phyloP scores from a whole-genome alignment of 1,284 basidiomycete genomes.

The Prillingera fragicola region DNA sequence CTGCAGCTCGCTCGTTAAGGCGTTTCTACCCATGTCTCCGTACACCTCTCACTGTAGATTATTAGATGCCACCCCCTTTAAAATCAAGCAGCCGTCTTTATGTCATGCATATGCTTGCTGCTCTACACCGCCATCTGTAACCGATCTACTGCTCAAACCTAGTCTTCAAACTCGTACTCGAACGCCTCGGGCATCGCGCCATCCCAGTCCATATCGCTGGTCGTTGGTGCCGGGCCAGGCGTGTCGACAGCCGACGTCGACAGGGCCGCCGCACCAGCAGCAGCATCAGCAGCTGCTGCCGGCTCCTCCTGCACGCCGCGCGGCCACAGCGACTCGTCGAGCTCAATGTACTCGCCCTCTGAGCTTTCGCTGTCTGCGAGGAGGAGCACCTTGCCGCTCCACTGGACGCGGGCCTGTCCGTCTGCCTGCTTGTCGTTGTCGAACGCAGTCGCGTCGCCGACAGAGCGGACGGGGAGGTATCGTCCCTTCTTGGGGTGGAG shows the following conservation, averaged over 20 bases:
- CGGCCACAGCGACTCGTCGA: slow-evolving; percentile 51
- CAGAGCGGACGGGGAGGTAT: slow-evolving; percentile 15
- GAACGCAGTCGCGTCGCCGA: slow-evolving; percentile 16
- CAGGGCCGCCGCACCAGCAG: slow-evolving; percentile 26
- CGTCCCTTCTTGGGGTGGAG: slow-evolving; percentile 15
- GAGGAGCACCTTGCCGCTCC: slow-evolving; percentile 69
- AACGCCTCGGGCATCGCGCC: slow-evolving; percentile 63
- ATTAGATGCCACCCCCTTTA: no score
- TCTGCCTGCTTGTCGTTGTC: slow-evolving; percentile 15
- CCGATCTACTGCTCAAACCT: no score
- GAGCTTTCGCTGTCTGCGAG: slow-evolving; percentile 56
- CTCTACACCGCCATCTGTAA: no score
- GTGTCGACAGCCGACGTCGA: slow-evolving; percentile 37
- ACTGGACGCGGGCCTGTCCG: slow-evolving; percentile 14
- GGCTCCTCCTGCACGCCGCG: slow-evolving; percentile 47
- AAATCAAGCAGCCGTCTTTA: no score
- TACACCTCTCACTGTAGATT: neutral
- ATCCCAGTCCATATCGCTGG: slow-evolving; percentile 56
- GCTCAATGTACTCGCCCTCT: slow-evolving; percentile 62
- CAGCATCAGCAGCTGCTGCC: slow-evolving; percentile 25
- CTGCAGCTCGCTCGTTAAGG: slow-evolving; percentile 14
- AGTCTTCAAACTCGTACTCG: slow-evolving; percentile 44
- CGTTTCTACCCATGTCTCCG: no score
- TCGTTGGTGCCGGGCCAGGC: slow-evolving; percentile 26
- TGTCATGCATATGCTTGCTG: no score